Conservation (phyloP, 1,139 yeast genomes). For the Magnusiomyces fungicola region DNA sequence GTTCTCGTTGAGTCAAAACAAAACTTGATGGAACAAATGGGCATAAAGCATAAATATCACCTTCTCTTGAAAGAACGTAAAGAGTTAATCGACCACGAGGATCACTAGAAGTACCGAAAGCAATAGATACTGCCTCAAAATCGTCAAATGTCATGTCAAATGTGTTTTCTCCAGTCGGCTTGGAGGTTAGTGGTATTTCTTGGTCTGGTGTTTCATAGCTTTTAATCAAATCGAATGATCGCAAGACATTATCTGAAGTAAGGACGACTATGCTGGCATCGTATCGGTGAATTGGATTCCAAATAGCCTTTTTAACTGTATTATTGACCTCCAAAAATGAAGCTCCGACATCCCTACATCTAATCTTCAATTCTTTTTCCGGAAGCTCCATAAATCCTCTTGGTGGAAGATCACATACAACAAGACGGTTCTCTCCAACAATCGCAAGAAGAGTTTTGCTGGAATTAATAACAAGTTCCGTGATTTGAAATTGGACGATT, state of each 20-base stretch:
- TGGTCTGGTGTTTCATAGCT: conserved; percentile 26
- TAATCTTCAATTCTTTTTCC: conserved; percentile 14
- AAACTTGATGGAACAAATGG: conserved; percentile 48
- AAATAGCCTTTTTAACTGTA: conserved; percentile 30
- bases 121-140: conserved; percentile 34
- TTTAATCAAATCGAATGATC: conserved; percentile 33
- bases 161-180: neutral
- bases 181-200: conserved; percentile 1
- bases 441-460: conserved; percentile 39
- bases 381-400: conserved; percentile 26
- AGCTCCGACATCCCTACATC: conserved; percentile 22
- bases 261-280: conserved; percentile 39
- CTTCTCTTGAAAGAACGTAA: conserved; percentile 44
- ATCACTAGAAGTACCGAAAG: conserved; percentile 40
- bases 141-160: conserved; percentile 16
- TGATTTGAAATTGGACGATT: conserved; percentile 28
- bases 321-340: conserved; percentile 4
- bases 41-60: conserved; percentile 47
- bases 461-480: conserved; percentile 32
- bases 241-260: conserved; percentile 32
- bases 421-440: conserved; percentile 32
- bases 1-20: conserved; percentile 31
- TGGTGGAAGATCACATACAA: conserved; percentile 30
- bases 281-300: conserved; percentile 39
- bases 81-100: conserved; percentile 40